Base-by-base conservation (phyloP, 257 asterid species). In the Plantago ovata region DNA sequence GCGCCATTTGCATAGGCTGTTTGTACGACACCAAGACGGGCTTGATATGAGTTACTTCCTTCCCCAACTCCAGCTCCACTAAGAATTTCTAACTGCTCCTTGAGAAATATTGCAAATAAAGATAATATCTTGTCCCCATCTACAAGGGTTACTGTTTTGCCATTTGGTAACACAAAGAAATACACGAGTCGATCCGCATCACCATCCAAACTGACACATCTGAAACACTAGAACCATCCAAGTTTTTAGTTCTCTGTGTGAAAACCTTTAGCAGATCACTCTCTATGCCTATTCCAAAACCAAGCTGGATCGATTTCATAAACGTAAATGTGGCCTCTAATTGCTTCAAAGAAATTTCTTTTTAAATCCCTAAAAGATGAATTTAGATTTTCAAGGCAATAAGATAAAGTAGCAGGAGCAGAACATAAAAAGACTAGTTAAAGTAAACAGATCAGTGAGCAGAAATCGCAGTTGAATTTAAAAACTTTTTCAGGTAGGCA, bases 1-100 rank as follows among this genome's bases (percentile, higher is more conserved):
- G 98, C 97, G 3, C 98, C 98, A 41, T 93, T 93, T 38, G 98
- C 98, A 81, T 93, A 93, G 66, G 97, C 96, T 18, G 97, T 93
- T 58, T 93, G 98, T 50, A 93, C 95, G 49, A 84, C 84, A 53
- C 94, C 97, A 23, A 84, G 75, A 51, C 67, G 76, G 55, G 83
- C 73, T 55, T 72, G 68, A 71, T 60, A 69, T 60, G 78, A 63
- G 54, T 66, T 77, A 57, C 56, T 71, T 49, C 56, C 66, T 74
- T 69, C 68, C 46, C 48, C 64, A 46, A 66, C 82, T 74, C 75
- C 86, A 23, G 67, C 69, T 16, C 66, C 75, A 39, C 41, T 70
- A 61, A 93, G 78, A 72, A 86, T 61, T 61, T 67, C 47, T 62
- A 93, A 58, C 67, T 93, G 95, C 62, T 84, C 94, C 71, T 82